phyloP scores from a whole-genome alignment of 225 moss, liverwort and hornwort genomes.

The Sphagnum tenellum region DNA sequence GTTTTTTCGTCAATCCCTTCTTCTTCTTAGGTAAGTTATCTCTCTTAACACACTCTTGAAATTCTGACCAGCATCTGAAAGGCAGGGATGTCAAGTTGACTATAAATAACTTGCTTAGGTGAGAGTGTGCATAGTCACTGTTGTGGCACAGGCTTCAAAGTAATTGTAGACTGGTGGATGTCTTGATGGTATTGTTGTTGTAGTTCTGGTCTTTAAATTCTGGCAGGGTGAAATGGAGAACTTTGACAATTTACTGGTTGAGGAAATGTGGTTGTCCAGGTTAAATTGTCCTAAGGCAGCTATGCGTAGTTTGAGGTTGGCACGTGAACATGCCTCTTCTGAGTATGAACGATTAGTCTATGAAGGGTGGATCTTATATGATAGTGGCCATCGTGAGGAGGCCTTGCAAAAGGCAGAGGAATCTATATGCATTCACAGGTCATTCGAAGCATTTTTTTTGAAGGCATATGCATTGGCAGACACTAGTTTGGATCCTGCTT shows the following conservation, averaged over 20 bases:
- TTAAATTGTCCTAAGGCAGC: constrained; percentile 98
- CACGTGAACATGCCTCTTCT: constrained; percentile 91
- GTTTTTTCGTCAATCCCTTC: constrained; percentile 92
- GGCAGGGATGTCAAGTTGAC: too few relatives aligned
- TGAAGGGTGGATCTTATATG: constrained; percentile 98
- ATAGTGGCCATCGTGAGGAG: constrained; percentile 98
- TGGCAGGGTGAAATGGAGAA: too few relatives aligned
- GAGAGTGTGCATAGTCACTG: too few relatives aligned
- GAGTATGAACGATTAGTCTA: constrained; percentile 92
- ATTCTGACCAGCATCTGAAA: too few relatives aligned
- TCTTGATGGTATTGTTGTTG: too few relatives aligned
- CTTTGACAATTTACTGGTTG: too few relatives aligned
- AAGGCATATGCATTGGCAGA: constrained; percentile 98
- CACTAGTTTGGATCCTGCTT: constrained; percentile 93
- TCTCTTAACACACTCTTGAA: not conserved
- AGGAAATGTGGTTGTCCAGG: constrained; percentile 29
- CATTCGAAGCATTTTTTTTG: constrained; percentile 96
- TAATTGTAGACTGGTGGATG: too few relatives aligned
- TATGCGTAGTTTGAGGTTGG: constrained; percentile 97
- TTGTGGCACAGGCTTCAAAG: too few relatives aligned
- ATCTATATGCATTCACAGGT: constrained; percentile 83
- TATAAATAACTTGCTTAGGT: too few relatives aligned
- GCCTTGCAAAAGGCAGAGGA: constrained; percentile 90
- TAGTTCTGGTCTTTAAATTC: too few relatives aligned
- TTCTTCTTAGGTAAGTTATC: constrained; percentile 69